Evolutionary conservation across 2,329 filamentous ascomycete species (phyloP).

Genomic region (Rutstroemia sp.): DNA sequence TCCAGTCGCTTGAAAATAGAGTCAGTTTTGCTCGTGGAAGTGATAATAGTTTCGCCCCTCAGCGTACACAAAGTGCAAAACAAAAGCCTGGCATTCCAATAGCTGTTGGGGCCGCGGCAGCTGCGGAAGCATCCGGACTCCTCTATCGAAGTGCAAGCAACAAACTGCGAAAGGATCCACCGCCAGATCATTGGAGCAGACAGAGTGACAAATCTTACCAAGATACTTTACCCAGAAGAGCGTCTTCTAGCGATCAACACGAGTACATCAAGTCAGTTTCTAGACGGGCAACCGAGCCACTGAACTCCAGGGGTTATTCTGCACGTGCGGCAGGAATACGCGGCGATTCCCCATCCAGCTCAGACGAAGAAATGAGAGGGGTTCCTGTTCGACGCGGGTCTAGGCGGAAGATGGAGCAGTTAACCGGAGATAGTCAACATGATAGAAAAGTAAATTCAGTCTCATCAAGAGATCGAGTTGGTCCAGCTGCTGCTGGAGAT

Average conservation of each 20-base stretch:
- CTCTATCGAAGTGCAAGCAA: conserved; percentile 45
- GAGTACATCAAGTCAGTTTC: neutral
- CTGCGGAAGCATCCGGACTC: conserved; percentile 27
- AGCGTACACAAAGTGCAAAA: conserved; percentile 53
- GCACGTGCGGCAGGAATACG: neutral
- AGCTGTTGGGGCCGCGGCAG: conserved; percentile 12
- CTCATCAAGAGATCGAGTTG: conserved; percentile 21
- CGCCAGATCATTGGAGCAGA: conserved; percentile 42
- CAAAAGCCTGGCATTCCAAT: conserved; percentile 42
- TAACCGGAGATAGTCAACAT: conserved; percentile 21
- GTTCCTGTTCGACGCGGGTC: conserved; percentile 22
- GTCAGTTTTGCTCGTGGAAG: neutral
- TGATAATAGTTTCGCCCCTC: conserved; percentile 18
- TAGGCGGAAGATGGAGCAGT: conserved; percentile 24
- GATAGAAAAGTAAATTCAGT: conserved; percentile 15
- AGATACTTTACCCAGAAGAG: conserved; percentile 20
- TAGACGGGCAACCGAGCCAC: neutral
- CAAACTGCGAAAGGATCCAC: conserved; percentile 50
- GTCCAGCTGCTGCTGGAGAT: conserved; percentile 11
- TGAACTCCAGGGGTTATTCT: neutral
- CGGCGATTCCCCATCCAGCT: neutral
- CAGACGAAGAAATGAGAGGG: conserved; percentile 4
- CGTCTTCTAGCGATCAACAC: neutral
- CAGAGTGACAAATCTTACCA: conserved; percentile 33
- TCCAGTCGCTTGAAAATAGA: conserved; percentile 5